A percentile compares a stretch with the other conserved stretches of the same genome.
phyloP scores from a whole-genome alignment of 139 green algal species.

The Pseudopediastrum boryanum region DNA sequence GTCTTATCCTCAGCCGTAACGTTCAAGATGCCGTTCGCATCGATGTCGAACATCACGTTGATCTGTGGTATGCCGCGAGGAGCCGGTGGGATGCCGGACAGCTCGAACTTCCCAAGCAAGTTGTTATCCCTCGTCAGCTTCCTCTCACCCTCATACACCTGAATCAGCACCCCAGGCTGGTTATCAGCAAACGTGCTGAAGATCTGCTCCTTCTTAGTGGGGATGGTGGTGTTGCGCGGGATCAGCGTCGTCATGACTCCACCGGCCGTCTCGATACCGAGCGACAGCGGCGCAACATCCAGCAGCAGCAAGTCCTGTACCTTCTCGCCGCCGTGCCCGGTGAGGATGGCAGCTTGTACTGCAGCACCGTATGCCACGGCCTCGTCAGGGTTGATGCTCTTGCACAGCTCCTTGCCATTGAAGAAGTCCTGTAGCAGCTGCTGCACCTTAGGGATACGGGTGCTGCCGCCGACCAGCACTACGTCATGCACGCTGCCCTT shows the following conservation, averaged over 20 bases:
- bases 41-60: constrained; percentile 93
- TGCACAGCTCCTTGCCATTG: constrained; percentile 99
- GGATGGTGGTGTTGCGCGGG: constrained; percentile 96
- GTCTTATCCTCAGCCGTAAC: constrained; percentile 97
- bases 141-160: constrained; percentile 95
- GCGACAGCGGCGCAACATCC: constrained; percentile 93
- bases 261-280: constrained; percentile 93
- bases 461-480: constrained; percentile 95
- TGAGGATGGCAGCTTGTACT: constrained; percentile 97
- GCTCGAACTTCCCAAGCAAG: constrained; percentile 98
- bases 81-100: constrained; percentile 95
- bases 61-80: constrained; percentile 98
- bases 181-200: constrained; percentile 99
- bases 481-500: constrained; percentile 90
- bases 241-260: constrained; percentile 91
- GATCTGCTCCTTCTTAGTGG: constrained; percentile 99
- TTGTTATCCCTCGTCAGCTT: constrained; percentile 95
- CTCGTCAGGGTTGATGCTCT: constrained; percentile 99
- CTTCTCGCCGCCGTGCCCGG: constrained; percentile 89
- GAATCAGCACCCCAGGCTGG: constrained; percentile 97
- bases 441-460: constrained; percentile 99
- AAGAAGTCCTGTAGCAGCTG: constrained; percentile 98
- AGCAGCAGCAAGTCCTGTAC: constrained; percentile 98
- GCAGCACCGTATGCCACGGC: constrained; percentile 98
- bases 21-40: constrained; percentile 99